A percentile compares a stretch with the other conserved stretches of the same genome.
These are phyloP conservation scores for Sporisorium graminicola DNA, from an alignment of 1,284 basidiomycete genomes.

Conservation along the genomic window DNA sequence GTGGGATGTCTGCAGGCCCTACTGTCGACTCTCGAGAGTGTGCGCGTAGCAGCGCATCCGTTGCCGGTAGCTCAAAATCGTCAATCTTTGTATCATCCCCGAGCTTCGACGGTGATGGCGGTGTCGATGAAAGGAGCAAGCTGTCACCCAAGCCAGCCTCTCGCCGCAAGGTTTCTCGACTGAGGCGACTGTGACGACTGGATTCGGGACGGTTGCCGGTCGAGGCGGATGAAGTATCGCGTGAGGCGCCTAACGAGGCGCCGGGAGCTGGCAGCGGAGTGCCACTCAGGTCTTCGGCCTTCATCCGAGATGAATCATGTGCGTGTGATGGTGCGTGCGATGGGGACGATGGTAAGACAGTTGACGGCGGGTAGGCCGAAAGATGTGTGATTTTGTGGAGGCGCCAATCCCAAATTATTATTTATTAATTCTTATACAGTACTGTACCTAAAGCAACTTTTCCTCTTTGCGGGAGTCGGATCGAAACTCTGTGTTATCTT, in stretches of 20 bases:
- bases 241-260: neutral
- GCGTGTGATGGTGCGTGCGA: neutral
- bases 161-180: constrained; percentile 32
- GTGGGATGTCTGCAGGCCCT: constrained; percentile 9
- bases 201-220: neutral
- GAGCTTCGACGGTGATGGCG: neutral
- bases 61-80: too few relatives aligned
- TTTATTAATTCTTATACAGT: too few relatives aligned
- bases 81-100: neutral
- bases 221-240: neutral
- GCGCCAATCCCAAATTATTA: constrained; percentile 1
- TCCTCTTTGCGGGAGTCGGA: constrained; percentile 25
- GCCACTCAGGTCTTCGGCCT: constrained; percentile 12
- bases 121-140: neutral
- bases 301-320: constrained; percentile 28
- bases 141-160: neutral
- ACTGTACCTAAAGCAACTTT: neutral
- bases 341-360: constrained; percentile 6
- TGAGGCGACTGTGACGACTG: constrained; percentile 4
- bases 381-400: constrained; percentile 28
- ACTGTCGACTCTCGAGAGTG: constrained; percentile 19
- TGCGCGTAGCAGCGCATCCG: neutral
- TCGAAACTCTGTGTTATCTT: neutral
- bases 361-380: neutral
- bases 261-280: constrained; percentile 1